Evolutionary conservation across 1,284 basidiomycete species (phyloP), one percentile per base, ranked within the genome.

Genomic region (Ganoderma lucidum): DNA sequence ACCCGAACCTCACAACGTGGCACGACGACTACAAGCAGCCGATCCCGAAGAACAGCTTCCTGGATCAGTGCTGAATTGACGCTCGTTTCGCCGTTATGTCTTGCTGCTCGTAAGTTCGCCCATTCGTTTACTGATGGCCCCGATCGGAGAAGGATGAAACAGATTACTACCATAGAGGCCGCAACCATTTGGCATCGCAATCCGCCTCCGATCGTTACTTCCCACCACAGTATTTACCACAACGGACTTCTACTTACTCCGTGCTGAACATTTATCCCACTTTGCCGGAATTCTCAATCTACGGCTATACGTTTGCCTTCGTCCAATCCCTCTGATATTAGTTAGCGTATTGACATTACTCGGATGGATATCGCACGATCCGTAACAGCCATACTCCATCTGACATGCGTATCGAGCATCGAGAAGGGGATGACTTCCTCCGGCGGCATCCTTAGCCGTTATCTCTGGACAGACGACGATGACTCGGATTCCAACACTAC

Each of bases 11-110:
- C 23, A 83, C 82, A 30, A 82, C 80, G 58, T 78, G 76, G 83
- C 74, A 65, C 37, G 83, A 86, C 72, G 87, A 90, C 75, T 92
- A 81, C 73, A 83, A 85, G 60, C 89, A 93, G 77, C 80, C 87
- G 1, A 85, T 88, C 75, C 91, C 92, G 3, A 91, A 87, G 80
- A 92, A 83, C 80, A 83, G 75, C 5, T 85, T 89, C 74, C 69
- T 90, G 23, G 85, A 80, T 8, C 78, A 87, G 75, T 91, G 90
- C 76, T 87, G 75, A 81, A 39, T 44, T 61, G 3, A 42, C 41
- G 10, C 41, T 42, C 10, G 41, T 42, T 39, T 19, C 17, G 28
- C 4, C 4, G 15, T 17, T 15, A 9, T 44, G 30, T 28, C 14
- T 61, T 65, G 9, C n/a, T 41, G 48, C 48, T 28, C 39, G 9